phyloP scores from a whole-genome alignment of 148 eudicot species.

The Rhododendron ovatum region DNA sequence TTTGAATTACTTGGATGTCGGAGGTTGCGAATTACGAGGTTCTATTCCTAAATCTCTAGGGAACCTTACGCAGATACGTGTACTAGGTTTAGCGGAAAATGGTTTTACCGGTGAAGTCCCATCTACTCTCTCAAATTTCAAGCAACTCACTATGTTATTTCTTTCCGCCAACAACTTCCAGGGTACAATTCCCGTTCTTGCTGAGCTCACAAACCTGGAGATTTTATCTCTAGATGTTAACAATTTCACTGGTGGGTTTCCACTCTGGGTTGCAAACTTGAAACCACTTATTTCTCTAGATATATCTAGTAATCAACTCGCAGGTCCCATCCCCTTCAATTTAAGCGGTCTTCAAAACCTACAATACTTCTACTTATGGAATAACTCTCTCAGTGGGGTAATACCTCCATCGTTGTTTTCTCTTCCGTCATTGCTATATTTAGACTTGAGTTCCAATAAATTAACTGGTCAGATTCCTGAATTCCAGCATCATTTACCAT shows the following conservation, averaged over 20 bases:
- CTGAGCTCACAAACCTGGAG: no score
- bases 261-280: neutral
- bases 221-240: no score
- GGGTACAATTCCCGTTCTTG: no score
- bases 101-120: no score
- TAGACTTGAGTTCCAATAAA: slow-evolving; percentile 1
- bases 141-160: fast-evolving
- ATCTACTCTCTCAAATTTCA: no score
- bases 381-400: slow-evolving; percentile 17
- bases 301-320: neutral
- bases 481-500: neutral
- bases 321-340: neutral
- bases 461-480: slow-evolving; percentile 15
- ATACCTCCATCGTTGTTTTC: slow-evolving; percentile 22
- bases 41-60: no score
- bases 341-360: slow-evolving; percentile 3
- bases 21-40: no score
- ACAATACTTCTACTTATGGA: neutral
- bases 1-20: neutral
- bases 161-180: no score
- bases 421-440: neutral
- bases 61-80: no score
- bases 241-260: neutral
- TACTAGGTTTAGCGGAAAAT: no score
- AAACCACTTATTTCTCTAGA: no score